These are phyloP conservation scores for Paxillus rubicundulus DNA, from an alignment of 768 basidiomycete genomes.

Conservation along the genomic window DNA sequence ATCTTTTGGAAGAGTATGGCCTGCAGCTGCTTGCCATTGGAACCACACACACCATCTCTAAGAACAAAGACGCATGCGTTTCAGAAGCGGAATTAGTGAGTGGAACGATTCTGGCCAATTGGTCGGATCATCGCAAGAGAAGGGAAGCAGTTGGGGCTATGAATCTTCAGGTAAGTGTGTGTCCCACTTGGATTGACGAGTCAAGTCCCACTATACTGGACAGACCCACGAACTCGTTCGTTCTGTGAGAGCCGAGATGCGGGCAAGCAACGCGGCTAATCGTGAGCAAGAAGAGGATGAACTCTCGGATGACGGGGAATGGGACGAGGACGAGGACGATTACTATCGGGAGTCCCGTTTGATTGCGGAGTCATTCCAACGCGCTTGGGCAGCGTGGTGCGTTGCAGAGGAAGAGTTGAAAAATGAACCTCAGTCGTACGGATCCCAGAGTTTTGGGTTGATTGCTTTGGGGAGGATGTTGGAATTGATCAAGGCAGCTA, in stretches of 20 bases:
- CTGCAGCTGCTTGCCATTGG: slow-evolving; percentile 35
- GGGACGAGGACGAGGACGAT: slow-evolving; percentile 30
- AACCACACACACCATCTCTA: slow-evolving; percentile 35
- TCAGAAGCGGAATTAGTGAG: slow-evolving; percentile 45
- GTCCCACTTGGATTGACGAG: neutral
- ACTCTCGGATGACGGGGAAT: slow-evolving; percentile 21
- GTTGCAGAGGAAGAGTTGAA: slow-evolving; percentile 32
- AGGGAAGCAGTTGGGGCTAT: slow-evolving; percentile 40
- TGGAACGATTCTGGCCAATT: slow-evolving; percentile 45
- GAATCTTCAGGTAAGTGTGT: slow-evolving; percentile 41
- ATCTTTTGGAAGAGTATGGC: slow-evolving; percentile 36
- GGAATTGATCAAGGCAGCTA: slow-evolving; percentile 35
- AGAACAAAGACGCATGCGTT: slow-evolving; percentile 33
- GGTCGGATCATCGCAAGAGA: slow-evolving; percentile 41
- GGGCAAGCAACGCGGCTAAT: slow-evolving; percentile 4
- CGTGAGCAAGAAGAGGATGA: slow-evolving; percentile 27
- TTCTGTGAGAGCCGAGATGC: slow-evolving; percentile 36
- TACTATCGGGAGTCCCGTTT: slow-evolving; percentile 28
- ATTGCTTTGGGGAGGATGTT: slow-evolving; percentile 44
- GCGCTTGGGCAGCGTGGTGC: slow-evolving; percentile 46
- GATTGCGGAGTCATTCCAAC: slow-evolving; percentile 32
- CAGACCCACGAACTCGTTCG: slow-evolving; percentile 41
- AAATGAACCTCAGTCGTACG: slow-evolving; percentile 31
- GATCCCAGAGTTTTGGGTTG: slow-evolving; percentile 45
- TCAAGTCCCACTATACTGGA: slow-evolving; percentile 5